Evolutionary conservation across 768 basidiomycete genomes (phyloP).

Genomic region (Termitomyces sp.): DNA sequence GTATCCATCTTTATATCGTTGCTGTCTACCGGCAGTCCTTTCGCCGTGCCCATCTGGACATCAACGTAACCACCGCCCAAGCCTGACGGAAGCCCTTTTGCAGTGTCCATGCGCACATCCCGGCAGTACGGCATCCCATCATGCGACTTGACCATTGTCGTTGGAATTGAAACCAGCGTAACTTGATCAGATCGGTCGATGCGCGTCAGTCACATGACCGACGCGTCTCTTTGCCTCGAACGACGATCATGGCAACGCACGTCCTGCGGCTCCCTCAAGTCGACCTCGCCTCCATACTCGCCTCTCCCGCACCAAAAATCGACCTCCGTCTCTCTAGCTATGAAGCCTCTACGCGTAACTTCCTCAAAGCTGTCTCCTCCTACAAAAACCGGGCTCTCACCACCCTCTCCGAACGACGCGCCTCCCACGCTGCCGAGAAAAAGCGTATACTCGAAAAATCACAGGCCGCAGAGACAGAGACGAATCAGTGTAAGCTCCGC

Average conservation of each 20-base stretch:
- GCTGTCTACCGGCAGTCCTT: conserved; percentile 36
- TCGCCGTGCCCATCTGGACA: conserved; percentile 75
- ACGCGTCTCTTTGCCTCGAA: conserved; percentile 3
- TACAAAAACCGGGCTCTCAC: conserved; percentile 71
- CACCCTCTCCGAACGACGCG: conserved; percentile 62
- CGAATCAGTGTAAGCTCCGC: conserved; percentile 65
- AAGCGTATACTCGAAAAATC: conserved; percentile 58
- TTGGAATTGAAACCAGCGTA: background rate
- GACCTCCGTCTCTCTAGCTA: conserved; percentile 58
- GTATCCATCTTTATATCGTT: conserved; percentile 70
- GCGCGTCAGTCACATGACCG: conserved; percentile 14
- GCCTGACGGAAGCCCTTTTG: conserved; percentile 44
- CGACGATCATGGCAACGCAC: conserved; percentile 5
- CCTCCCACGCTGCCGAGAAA: conserved; percentile 54
- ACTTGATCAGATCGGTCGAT: background rate
- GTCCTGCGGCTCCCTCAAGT: conserved; percentile 45
- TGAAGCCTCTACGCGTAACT: conserved; percentile 63
- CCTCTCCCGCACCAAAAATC: conserved; percentile 50
- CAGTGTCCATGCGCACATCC: conserved; percentile 79
- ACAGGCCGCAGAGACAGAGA: conserved; percentile 61
- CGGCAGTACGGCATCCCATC: conserved; percentile 23
- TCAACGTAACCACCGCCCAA: conserved; percentile 26
- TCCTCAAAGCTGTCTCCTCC: conserved; percentile 62
- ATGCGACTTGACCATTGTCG: conserved; percentile 8
- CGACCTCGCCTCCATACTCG: conserved; percentile 53